Evolutionary conservation across 495 filamentous ascomycete species (phyloP).

Genomic region (Neurospora sp.): DNA sequence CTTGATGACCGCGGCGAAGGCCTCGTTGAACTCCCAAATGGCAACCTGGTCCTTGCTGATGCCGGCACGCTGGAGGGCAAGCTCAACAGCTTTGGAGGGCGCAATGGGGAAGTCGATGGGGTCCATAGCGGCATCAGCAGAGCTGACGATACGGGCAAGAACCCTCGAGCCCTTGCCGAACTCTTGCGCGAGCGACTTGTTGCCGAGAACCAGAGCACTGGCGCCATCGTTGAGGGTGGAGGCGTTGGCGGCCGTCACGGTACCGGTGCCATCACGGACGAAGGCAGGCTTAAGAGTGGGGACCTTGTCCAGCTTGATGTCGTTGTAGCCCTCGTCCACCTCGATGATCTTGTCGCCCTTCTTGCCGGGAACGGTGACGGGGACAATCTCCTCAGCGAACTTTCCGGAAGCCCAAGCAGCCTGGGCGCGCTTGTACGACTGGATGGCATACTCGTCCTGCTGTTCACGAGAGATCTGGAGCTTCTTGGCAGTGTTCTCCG

Average conservation of each 20-base stretch:
- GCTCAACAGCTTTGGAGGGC: slow-evolving; percentile 82
- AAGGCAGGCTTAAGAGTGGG: slow-evolving; percentile 85
- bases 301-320: slow-evolving; percentile 75
- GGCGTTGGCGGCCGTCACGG: slow-evolving; percentile 88
- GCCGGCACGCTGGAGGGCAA: slow-evolving; percentile 79
- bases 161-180: slow-evolving; percentile 65
- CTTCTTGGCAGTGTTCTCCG: slow-evolving; percentile 91
- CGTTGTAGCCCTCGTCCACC: slow-evolving; percentile 80
- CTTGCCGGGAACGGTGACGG: slow-evolving; percentile 71
- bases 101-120: slow-evolving; percentile 95
- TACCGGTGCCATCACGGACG: slow-evolving; percentile 69
- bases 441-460: slow-evolving; percentile 86
- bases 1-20: slow-evolving; percentile 92
- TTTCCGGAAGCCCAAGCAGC: slow-evolving; percentile 71
- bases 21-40: slow-evolving; percentile 97
- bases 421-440: slow-evolving; percentile 78
- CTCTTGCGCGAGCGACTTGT: slow-evolving; percentile 61
- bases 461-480: slow-evolving; percentile 66
- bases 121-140: slow-evolving; percentile 84
- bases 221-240: slow-evolving; percentile 92
- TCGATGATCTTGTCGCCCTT: slow-evolving; percentile 73
- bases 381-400: slow-evolving; percentile 80
- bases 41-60: slow-evolving; percentile 83
- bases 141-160: slow-evolving; percentile 72
- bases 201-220: slow-evolving; percentile 78